Conservation (phyloP, 352 stramenopile genomes). For the Peronospora tabacina region DNA sequence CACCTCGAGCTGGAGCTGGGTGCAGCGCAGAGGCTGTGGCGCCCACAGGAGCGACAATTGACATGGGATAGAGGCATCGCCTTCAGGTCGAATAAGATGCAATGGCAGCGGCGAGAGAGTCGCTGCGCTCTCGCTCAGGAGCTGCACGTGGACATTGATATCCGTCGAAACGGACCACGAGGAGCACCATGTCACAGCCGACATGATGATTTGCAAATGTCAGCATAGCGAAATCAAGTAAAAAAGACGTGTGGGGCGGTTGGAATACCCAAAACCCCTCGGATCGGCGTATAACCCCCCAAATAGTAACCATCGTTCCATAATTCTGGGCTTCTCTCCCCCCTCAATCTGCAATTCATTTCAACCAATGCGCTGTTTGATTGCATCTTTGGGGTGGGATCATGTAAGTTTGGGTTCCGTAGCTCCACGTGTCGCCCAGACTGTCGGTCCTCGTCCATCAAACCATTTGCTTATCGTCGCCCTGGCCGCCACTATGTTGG, state of each 20-base stretch:
- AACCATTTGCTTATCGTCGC: constrained; percentile 18
- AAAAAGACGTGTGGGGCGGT: background rate
- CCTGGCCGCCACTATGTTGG: constrained; percentile 69
- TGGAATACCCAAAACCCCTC: too few relatives aligned
- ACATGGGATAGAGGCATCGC: constrained; percentile 22
- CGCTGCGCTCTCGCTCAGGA: constrained; percentile 2
- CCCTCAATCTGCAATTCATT: constrained; percentile 1
- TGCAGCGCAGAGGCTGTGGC: constrained; percentile 32
- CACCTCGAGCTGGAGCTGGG: constrained; percentile 42
- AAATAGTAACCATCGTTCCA: background rate
- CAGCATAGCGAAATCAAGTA: constrained; percentile 17
- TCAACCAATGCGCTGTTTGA: background rate
- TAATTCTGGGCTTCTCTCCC: background rate
- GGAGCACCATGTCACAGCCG: constrained; percentile 19
- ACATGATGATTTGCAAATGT: constrained; percentile 14
- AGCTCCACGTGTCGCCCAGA: constrained; percentile 24
- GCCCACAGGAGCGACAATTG: constrained; percentile 41
- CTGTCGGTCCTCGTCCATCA: constrained; percentile 1
- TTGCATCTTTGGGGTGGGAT: background rate
- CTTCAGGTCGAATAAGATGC: constrained; percentile 12
- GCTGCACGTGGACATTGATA: constrained; percentile 8
- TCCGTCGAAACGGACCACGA: constrained; percentile 14
- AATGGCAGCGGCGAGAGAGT: constrained; percentile 19
- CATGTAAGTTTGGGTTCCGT: constrained; percentile 8
- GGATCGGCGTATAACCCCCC: too few relatives aligned